Evolutionary conservation across 192 early-diverging fungal species (phyloP).

Genomic region (Backusella westeae): DNA sequence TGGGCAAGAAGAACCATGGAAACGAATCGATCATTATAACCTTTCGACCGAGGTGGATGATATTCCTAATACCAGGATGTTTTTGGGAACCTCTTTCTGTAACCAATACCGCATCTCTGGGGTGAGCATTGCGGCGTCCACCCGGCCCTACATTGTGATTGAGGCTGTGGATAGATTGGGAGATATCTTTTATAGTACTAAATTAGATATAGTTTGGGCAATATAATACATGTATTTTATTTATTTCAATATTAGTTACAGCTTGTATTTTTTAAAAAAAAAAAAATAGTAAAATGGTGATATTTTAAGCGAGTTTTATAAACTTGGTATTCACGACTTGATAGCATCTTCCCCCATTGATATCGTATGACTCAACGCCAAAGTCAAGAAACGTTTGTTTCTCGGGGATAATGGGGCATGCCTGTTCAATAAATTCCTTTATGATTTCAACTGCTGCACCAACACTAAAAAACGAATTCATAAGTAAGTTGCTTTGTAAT

Average conservation of each 20-base stretch:
- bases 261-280: no score
- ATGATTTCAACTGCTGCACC: neutral
- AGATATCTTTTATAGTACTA: neutral
- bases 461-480: no score
- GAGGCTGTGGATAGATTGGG: slow-evolving; percentile 3
- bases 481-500: no score
- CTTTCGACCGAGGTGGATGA: neutral
- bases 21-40: neutral
- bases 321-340: neutral
- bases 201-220: neutral
- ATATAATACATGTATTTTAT: neutral
- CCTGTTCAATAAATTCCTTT: neutral
- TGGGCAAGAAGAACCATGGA: neutral
- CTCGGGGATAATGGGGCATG: neutral
- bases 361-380: neutral
- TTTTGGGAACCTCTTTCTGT: slow-evolving; percentile 8
- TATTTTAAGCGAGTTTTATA: neutral
- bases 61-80: neutral
- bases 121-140: neutral
- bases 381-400: neutral
- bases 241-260: neutral
- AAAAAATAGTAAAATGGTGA: neutral
- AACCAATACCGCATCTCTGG: neutral
- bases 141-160: neutral
- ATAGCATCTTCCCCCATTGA: neutral